Evolutionary conservation across 106 monocot genomes (phyloP), one percentile per base, ranked within the genome.

Genomic region (Xerophyta viscosa): DNA sequence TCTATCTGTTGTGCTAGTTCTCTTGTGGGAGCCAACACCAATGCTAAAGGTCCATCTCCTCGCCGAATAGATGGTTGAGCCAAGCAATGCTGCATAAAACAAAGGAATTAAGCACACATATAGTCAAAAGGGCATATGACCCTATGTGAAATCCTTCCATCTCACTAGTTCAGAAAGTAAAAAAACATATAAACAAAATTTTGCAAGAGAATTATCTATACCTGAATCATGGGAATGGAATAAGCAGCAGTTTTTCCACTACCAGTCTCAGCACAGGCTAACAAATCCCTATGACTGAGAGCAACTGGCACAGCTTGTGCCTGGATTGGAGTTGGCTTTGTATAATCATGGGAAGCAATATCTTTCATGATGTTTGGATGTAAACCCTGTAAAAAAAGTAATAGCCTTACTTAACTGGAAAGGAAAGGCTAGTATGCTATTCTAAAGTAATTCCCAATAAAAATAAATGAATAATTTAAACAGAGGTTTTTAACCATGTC

Each of bases 241-340:
- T 75, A 81, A 8, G 81, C 75, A 56, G 81, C 81, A 67, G 81
- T 76, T 59, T 81, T 81, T 42, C 81, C 75, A 49, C 75, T 81
- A 8, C 81, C 81, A 24, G 75, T 81, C 63, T 81, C 81, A 52
- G 75, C 67, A 45, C 81, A 81, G 0, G 75, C 81, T 45, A 81
- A 50, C 25, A 81, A 50, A 60, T 81, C 81, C 62, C 57, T 71
- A n/a, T 75, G 71, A 46, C 67, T 71, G 8, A 81, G 71, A 49
- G 67, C 71, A 51, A 76, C 56, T 33, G 81, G 81, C 75, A 75
- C 64, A 21, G 81, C 81, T 58, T 81, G 81, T 52, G 81, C 75
- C 60, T 81, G 81, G 31, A 81, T 76, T 41, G 81, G 41, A 0
- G 81, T 81, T 58, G 81, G 81, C 24, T 63, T 53, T 7, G 75